These are phyloP conservation scores for Cladosporium sp. DNA, from an alignment of 2,329 filamentous ascomycete species.

Conservation along the genomic window DNA sequence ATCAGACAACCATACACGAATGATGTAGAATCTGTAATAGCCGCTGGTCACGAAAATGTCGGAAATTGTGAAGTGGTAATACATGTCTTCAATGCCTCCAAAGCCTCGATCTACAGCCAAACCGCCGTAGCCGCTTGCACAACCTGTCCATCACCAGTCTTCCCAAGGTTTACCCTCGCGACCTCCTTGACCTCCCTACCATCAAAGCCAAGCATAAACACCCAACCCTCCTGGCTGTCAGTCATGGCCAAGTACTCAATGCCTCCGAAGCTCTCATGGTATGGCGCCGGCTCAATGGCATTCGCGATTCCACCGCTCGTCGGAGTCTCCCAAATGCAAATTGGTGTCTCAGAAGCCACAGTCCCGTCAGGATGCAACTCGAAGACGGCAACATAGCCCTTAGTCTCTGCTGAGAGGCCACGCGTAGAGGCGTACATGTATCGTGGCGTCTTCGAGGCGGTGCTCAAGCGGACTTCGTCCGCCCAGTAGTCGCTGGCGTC, in stretches of 20 bases:
- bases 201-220: conserved; percentile 30
- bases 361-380: conserved; percentile 21
- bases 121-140: conserved; percentile 30
- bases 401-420: conserved; percentile 26
- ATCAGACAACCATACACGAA: no score
- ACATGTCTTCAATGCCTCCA: no score
- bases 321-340: conserved; percentile 30
- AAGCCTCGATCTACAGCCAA: conserved; percentile 22
- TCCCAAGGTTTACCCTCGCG: conserved; percentile 25
- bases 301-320: conserved; percentile 32
- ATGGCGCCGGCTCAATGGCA: conserved; percentile 30
- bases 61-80: no score
- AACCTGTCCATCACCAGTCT: conserved; percentile 25
- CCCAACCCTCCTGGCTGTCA: conserved; percentile 30
- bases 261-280: conserved; percentile 14
- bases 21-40: no score
- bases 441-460: conserved; percentile 22
- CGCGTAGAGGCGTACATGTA: conserved; percentile 31
- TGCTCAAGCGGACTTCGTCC: conserved; percentile 30
- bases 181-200: conserved; percentile 26
- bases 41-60: no score
- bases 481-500: conserved; percentile 31
- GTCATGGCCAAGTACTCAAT: conserved; percentile 30
- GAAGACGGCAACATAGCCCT: conserved; percentile 29
- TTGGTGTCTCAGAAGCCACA: conserved; percentile 21